These are phyloP conservation scores for Pycnococcus provasolii DNA, from an alignment of 139 green algal genomes.

Conservation along the genomic window DNA sequence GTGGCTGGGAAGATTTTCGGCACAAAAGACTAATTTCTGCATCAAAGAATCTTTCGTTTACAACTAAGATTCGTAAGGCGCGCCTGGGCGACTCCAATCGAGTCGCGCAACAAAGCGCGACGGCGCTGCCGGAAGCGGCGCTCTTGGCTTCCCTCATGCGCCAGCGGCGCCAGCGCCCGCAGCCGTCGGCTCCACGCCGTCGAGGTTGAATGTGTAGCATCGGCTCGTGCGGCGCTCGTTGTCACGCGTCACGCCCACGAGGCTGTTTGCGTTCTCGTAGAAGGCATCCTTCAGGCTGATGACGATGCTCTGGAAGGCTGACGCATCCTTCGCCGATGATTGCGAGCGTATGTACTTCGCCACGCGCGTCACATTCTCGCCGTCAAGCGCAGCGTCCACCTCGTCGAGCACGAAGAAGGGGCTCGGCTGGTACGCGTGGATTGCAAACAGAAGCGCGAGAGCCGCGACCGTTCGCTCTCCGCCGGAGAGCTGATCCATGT, in stretches of 20 bases:
- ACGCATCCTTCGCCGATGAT: conserved; percentile 31
- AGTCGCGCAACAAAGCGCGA: too few relatives aligned
- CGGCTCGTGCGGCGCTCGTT: too few relatives aligned
- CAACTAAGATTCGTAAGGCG: too few relatives aligned
- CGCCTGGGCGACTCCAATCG: too few relatives aligned
- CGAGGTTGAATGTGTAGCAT: too few relatives aligned
- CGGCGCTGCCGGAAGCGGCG: too few relatives aligned
- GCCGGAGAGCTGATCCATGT: conserved; percentile 95
- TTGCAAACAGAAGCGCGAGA: conserved; percentile 90
- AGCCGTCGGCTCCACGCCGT: too few relatives aligned
- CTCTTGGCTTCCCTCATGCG: too few relatives aligned
- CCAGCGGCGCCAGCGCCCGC: too few relatives aligned
- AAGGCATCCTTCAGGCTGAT: conserved; percentile 97
- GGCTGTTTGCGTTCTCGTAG: conserved; percentile 84
- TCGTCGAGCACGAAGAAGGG: conserved; percentile 98
- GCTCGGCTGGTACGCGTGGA: conserved; percentile 75
- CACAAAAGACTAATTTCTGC: too few relatives aligned
- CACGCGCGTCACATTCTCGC: conserved; percentile 82
- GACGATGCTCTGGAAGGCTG: conserved; percentile 47
- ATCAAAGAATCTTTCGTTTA: too few relatives aligned
- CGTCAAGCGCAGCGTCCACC: conserved; percentile 71
- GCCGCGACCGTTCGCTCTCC: conserved; percentile 82
- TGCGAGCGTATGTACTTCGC: conserved; percentile 75
- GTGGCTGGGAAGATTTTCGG: too few relatives aligned
- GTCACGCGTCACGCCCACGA: conserved; percentile 68